Conservation (phyloP, 163 green algal species). For the Scenedesmus sp. region DNA sequence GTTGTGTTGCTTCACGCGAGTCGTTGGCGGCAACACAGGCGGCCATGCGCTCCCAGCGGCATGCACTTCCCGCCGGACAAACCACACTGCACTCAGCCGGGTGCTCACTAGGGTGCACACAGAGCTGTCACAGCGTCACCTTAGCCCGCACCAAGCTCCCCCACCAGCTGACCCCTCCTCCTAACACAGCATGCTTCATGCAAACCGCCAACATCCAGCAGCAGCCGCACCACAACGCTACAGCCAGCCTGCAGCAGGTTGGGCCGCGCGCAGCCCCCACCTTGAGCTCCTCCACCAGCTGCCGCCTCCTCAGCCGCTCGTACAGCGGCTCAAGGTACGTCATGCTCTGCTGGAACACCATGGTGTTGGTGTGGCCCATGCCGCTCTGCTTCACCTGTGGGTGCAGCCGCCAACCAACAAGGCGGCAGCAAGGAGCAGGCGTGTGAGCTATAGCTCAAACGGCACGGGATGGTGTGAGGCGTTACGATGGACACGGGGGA, state of each 20-base stretch:
- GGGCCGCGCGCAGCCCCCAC: neutral
- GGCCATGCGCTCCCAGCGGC: too few species aligned
- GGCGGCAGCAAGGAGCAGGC: neutral
- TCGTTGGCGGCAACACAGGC: too few species aligned
- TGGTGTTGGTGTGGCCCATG: constrained; percentile 74
- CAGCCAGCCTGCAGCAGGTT: too few species aligned
- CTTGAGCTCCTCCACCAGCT: constrained; percentile 77
- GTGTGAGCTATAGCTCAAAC: neutral
- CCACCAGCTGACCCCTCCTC: neutral
- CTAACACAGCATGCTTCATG: neutral
- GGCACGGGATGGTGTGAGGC: neutral
- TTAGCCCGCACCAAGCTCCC: too few species aligned
- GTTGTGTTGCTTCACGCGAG: too few species aligned
- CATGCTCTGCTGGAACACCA: constrained; percentile 89
- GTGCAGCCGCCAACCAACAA: too few species aligned
- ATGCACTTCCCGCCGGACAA: too few species aligned
- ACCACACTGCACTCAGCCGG: too few species aligned
- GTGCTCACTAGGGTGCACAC: too few species aligned
- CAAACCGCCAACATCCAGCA: too few species aligned
- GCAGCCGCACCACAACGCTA: too few species aligned
- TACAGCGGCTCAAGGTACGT: constrained; percentile 94
- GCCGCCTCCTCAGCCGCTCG: constrained; percentile 78
- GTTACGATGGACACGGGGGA: neutral
- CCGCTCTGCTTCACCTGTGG: constrained; percentile 43
- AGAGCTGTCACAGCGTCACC: too few species aligned